Conservation (phyloP, 2,329 filamentous ascomycete species). For the Cadophora gregata region DNA sequence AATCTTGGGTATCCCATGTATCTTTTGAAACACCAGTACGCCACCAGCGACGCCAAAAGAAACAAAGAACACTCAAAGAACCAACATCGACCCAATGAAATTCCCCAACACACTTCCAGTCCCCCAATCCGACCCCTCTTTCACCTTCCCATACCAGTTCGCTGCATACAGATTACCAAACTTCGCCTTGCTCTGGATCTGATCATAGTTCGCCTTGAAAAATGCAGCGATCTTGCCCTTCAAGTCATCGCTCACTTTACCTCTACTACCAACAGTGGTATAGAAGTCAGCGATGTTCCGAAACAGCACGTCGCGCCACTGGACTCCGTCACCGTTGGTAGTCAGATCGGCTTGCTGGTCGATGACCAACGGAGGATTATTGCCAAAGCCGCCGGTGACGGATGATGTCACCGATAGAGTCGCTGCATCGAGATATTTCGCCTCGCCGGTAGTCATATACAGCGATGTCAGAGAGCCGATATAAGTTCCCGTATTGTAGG, state of each 20-base stretch:
- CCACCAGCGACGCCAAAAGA: neutral
- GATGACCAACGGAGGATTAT: conserved; percentile 19
- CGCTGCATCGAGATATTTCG: conserved; percentile 22
- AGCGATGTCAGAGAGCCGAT: conserved; percentile 27
- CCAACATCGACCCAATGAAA: conserved; percentile 19
- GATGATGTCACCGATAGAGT: conserved; percentile 13
- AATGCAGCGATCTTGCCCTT: conserved; percentile 16
- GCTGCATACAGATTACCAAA: conserved; percentile 24
- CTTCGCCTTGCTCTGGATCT: conserved; percentile 26
- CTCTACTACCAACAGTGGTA: conserved; percentile 3
- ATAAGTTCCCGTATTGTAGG: conserved; percentile 32
- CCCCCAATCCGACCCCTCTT: conserved; percentile 22
- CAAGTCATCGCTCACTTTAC: conserved; percentile 5
- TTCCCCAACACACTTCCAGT: conserved; percentile 23
- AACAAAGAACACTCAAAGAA: neutral
- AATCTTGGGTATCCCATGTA: neutral
- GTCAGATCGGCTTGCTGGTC: conserved; percentile 17
- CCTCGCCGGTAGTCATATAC: conserved; percentile 24
- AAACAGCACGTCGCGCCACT: conserved; percentile 27
- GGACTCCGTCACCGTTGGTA: conserved; percentile 9
- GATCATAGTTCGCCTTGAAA: conserved; percentile 27
- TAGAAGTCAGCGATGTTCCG: conserved; percentile 25
- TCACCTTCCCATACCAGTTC: conserved; percentile 24
- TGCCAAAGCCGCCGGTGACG: conserved; percentile 15
- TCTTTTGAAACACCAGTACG: neutral